Evolutionary conservation across 2,329 filamentous ascomycete genomes (phyloP).

Genomic region (Apiospora aurea): DNA sequence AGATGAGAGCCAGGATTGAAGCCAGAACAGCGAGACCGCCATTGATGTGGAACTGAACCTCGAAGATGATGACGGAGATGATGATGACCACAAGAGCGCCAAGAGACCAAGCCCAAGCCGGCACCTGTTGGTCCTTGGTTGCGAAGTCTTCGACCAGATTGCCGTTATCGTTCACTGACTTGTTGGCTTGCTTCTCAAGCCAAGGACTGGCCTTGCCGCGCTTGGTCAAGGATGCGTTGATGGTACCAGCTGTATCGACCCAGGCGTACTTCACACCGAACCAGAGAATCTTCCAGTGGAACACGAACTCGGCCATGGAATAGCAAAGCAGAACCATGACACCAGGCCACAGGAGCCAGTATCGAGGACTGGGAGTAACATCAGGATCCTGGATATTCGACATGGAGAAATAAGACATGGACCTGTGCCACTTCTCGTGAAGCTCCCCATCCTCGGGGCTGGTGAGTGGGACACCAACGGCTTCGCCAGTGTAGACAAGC

Average conservation of each 20-base stretch:
- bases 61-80: constrained; percentile 52
- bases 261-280: constrained; percentile 54
- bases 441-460: constrained; percentile 1
- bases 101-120: constrained; percentile 54
- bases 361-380: constrained; percentile 26
- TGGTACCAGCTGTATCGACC: constrained; percentile 50
- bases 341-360: constrained; percentile 51
- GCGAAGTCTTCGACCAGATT: constrained; percentile 25
- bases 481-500: constrained; percentile 51
- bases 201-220: constrained; percentile 47
- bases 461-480: constrained; percentile 42
- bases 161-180: constrained; percentile 12
- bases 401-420: constrained; percentile 19
- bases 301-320: constrained; percentile 47
- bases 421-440: background rate
- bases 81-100: constrained; percentile 51
- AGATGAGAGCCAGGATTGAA: constrained; percentile 57
- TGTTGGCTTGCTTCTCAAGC: constrained; percentile 21
- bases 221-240: constrained; percentile 49
- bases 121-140: constrained; percentile 47
- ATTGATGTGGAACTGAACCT: constrained; percentile 53
- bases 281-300: constrained; percentile 43
- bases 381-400: background rate
- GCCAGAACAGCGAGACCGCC: constrained; percentile 56
- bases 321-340: constrained; percentile 51